A percentile compares a stretch with the other conserved stretches of the same genome.
phyloP scores from a whole-genome alignment of 75 land plant genomes.

The Pinus albicaulis region DNA sequence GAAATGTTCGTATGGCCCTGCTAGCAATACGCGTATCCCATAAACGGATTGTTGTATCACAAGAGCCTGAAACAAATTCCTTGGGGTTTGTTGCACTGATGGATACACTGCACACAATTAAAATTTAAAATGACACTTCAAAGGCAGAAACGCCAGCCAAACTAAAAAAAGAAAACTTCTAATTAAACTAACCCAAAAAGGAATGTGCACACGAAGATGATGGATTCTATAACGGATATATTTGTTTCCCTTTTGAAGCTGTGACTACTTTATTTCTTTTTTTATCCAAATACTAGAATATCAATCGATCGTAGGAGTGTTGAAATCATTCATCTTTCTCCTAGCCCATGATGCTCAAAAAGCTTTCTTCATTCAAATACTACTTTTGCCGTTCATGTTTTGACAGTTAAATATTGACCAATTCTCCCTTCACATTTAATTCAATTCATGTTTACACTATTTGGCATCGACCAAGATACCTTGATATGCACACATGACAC shows the following conservation, averaged over 20 bases:
- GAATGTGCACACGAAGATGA: too few relatives aligned
- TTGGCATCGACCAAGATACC: not conserved
- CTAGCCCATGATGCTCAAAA: not conserved
- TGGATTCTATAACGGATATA: too few relatives aligned
- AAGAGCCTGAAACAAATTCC: constrained; percentile 96
- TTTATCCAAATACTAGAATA: too few relatives aligned
- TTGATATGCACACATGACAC: not conserved
- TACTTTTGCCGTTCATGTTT: not conserved
- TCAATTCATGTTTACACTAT: too few relatives aligned
- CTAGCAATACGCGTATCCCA: constrained; percentile 90
- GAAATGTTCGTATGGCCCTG: constrained; percentile 76
- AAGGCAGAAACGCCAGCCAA: not conserved
- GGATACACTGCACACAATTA: constrained; percentile 68
- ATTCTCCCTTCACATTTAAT: too few relatives aligned
- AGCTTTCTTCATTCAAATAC: not conserved
- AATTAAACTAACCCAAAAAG: not conserved
- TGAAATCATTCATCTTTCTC: not conserved
- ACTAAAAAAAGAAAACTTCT: constrained; percentile 8
- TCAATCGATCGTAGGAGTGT: not conserved
- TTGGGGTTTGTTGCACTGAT: constrained; percentile 65
- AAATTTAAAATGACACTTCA: constrained; percentile 11
- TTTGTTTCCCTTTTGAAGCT: too few relatives aligned
- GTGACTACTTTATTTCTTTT: too few relatives aligned
- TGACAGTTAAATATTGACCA: too few relatives aligned
- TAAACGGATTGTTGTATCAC: constrained; percentile 87